Evolutionary conservation across 352 stramenopile species (phyloP).

Genomic region (Globisporangium nunn): DNA sequence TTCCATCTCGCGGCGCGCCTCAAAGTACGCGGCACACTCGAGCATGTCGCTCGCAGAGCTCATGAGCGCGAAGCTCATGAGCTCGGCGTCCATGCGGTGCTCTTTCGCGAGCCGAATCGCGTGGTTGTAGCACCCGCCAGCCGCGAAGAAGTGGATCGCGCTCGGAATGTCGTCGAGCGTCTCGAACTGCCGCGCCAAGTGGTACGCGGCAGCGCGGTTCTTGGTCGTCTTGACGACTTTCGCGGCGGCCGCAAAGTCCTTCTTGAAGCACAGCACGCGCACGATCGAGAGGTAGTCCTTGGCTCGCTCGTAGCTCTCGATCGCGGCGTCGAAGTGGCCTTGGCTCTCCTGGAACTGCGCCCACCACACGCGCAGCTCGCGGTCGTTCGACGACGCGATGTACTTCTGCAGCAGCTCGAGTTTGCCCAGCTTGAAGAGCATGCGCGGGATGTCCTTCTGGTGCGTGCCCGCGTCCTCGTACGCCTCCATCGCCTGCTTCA

Average conservation of each 20-base stretch:
- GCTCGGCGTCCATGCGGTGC: slow-evolving; percentile 84
- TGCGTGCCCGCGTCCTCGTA: slow-evolving; percentile 89
- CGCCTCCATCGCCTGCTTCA: slow-evolving; percentile 88
- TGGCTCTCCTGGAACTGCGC: slow-evolving; percentile 90
- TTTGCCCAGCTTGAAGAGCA: slow-evolving; percentile 88
- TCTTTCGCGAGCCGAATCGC: slow-evolving; percentile 90
- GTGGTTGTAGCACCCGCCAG: slow-evolving; percentile 89
- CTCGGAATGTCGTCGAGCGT: slow-evolving; percentile 67
- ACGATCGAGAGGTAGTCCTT: slow-evolving; percentile 89
- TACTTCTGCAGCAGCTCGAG: slow-evolving; percentile 91
- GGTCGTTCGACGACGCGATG: slow-evolving; percentile 80
- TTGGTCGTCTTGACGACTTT: slow-evolving; percentile 81
- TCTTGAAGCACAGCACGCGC: slow-evolving; percentile 87
- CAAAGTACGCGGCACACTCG: slow-evolving; percentile 90
- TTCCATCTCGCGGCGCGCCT: slow-evolving; percentile 88
- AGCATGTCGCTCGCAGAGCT: slow-evolving; percentile 83
- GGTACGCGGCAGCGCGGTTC: slow-evolving; percentile 75
- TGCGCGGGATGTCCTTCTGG: slow-evolving; percentile 89
- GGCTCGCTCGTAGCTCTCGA: slow-evolving; percentile 84
- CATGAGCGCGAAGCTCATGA: slow-evolving; percentile 90
- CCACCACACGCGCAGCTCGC: slow-evolving; percentile 89
- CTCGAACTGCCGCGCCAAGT: slow-evolving; percentile 87
- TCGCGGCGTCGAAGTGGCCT: slow-evolving; percentile 81
- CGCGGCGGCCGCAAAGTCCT: slow-evolving; percentile 78
- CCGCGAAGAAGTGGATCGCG: slow-evolving; percentile 90